Evolutionary conservation across 257 asterid genomes (phyloP), one percentile per base, ranked within the genome.

Genomic region (Jacaranda mimosifolia): DNA sequence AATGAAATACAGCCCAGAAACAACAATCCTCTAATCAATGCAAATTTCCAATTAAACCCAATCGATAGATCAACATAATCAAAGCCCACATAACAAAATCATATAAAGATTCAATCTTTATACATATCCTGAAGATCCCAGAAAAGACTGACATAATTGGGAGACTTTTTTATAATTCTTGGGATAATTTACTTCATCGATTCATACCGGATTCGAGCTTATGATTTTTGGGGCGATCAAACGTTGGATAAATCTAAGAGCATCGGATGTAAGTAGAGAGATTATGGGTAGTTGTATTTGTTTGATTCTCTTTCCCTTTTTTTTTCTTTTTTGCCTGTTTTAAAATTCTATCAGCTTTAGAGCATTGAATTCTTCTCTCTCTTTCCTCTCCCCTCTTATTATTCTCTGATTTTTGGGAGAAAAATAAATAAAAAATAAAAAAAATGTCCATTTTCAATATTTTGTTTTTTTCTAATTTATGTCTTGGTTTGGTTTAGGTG

Each of bases 121-220:
- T 49, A 57, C 63, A 65, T 57, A 64, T 49, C 64, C 60, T 46
- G 79, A 81, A 83, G 87, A 84, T 86, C 90, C 82, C 81, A 78
- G 80, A 77, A 79, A 64, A 70, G 64, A 77, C 79, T 77, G 81
- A 53, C 49, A 72, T 17, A 70, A 63, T 63, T 18, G 57, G 77
- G 69, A 60, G 79, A 81, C 68, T 80, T 74, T 60, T 76, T 36
- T 21, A 48, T 46, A 75, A 79, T 72, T 80, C 79, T 75, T 58
- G 76, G 39, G 65, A 79, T 71, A 39, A 74, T 71, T 81, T 6
- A 68, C 56, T 83, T 58, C 80, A 83, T 79, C 79, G 84, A 79
- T 80, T 76, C 96, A 70, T 92, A 94, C 98, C 98, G 64, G 91
- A 83, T 84, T 84, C 82, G 85, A 82, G 90, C 81, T 81, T 80